Conservation (phyloP, 1,284 basidiomycete species). For the Irpex sp. region DNA sequence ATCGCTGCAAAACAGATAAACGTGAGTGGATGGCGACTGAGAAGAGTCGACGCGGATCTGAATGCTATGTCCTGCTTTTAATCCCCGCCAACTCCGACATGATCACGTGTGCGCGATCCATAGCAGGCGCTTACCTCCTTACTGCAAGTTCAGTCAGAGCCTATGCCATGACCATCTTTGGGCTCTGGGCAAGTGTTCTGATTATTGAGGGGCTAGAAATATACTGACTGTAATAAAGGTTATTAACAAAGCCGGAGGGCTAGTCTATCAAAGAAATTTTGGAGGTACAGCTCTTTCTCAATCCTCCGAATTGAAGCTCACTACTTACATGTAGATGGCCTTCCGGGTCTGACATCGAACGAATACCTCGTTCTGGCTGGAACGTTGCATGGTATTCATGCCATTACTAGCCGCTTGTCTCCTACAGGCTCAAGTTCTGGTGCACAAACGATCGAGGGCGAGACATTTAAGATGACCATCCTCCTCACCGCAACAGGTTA, state of each 20-base stretch:
- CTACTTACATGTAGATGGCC: conserved; percentile 56
- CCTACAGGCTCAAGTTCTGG: conserved; percentile 83
- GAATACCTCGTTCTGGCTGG: conserved; percentile 96
- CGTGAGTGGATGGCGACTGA: not conserved
- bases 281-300: too few species aligned
- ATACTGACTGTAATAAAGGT: conserved; percentile 46
- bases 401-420: conserved; percentile 89
- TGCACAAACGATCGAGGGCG: conserved; percentile 90
- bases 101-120: conserved; percentile 16
- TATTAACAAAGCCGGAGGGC: conserved; percentile 97
- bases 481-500: conserved; percentile 90
- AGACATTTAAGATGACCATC: conserved; percentile 88
- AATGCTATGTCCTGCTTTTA: not conserved
- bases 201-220: not conserved
- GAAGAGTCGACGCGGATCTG: not conserved
- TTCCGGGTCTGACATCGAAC: conserved; percentile 88
- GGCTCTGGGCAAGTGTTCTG: conserved; percentile 63
- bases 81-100: conserved; percentile 16
- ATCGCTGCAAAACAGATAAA: conserved; percentile 12
- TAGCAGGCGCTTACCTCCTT: not conserved
- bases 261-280: conserved; percentile 92
- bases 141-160: not conserved
- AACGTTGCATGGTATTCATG: conserved; percentile 96
- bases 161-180: conserved; percentile 58
- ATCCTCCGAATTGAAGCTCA: conserved; percentile 9